These are phyloP conservation scores for Boletus eberwhitei DNA, from an alignment of 768 basidiomycete genomes.

Conservation along the genomic window DNA sequence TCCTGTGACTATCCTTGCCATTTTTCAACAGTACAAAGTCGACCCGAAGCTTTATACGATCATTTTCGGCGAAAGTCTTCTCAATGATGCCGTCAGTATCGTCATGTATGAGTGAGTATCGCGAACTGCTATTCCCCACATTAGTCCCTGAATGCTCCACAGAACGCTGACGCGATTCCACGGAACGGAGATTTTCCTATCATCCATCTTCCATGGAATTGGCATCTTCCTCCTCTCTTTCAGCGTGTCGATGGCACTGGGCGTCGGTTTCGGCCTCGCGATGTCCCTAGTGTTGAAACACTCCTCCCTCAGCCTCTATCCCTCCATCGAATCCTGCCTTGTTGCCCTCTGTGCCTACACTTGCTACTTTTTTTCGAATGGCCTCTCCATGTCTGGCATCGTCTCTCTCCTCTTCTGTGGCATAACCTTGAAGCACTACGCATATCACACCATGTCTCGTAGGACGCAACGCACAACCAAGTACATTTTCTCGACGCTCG, in stretches of 20 bases:
- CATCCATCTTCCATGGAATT: constrained; percentile 92
- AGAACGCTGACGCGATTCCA: constrained; percentile 93
- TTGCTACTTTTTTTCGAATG: constrained; percentile 99
- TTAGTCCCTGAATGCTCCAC: constrained; percentile 4
- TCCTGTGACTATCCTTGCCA: constrained; percentile 95
- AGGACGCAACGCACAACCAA: constrained; percentile 92
- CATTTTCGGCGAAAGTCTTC: constrained; percentile 94
- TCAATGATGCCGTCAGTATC: constrained; percentile 99
- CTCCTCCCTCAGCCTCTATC: constrained; percentile 79
- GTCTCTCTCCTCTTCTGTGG: constrained; percentile 98
- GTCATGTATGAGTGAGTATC: constrained; percentile 97
- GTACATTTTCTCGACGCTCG: constrained; percentile 92
- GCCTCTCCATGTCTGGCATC: constrained; percentile 90
- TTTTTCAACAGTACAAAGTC: constrained; percentile 98
- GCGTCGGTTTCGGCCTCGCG: constrained; percentile 84
- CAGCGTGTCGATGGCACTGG: constrained; percentile 90
- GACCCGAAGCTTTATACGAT: constrained; percentile 96
- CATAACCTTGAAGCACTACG: constrained; percentile 98
- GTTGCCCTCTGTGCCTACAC: constrained; percentile 94
- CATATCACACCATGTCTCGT: constrained; percentile 99
- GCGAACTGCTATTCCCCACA: background rate
- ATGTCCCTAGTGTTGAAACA: constrained; percentile 95
- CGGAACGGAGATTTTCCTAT: constrained; percentile 79
- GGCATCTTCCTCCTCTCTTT: constrained; percentile 97
- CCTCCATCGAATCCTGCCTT: constrained; percentile 96